A percentile compares a stretch with the other conserved stretches of the same genome.
phyloP scores from a whole-genome alignment of 305 asterid species.

The Fraxinus sp. region DNA sequence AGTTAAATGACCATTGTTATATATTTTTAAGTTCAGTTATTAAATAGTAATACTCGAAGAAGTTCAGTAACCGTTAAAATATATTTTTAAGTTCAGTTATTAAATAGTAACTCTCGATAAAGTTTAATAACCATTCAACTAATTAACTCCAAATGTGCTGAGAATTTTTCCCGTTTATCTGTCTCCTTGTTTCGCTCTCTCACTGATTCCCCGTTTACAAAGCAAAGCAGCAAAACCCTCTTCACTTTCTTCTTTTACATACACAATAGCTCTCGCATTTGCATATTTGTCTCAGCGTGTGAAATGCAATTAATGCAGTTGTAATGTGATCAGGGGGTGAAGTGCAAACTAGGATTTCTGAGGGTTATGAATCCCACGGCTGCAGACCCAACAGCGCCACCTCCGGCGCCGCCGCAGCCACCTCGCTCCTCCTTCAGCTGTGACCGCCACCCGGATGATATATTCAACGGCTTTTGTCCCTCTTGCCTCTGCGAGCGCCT shows the following conservation, averaged over 20 bases:
- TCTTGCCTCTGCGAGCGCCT: constrained; percentile 55
- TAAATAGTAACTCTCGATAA: too few relatives aligned
- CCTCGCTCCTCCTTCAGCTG: constrained; percentile 56
- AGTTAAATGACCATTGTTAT: too few relatives aligned
- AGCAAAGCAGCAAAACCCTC: background rate
- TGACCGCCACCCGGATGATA: constrained; percentile 48
- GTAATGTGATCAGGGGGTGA: background rate
- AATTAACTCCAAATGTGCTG: too few relatives aligned
- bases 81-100: too few relatives aligned
- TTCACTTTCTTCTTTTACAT: background rate
- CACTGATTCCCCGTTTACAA: background rate
- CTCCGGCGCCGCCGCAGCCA: constrained; percentile 35
- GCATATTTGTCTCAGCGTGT: background rate
- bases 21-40: too few relatives aligned
- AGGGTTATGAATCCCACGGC: constrained; percentile 46
- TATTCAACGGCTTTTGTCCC: constrained; percentile 49
- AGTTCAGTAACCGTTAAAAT: too few relatives aligned
- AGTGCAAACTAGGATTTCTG: background rate
- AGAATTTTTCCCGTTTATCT: background rate
- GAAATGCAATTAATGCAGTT: background rate
- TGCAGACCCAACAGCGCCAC: constrained; percentile 45
- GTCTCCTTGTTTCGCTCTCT: background rate
- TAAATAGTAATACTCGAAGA: too few relatives aligned
- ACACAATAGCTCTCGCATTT: background rate
- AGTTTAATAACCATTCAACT: too few relatives aligned